A percentile compares a stretch with the other conserved stretches of the same genome.
Evolutionary conservation across 2,329 filamentous ascomycete genomes (phyloP).

Genomic region (Biscogniauxia sp.): DNA sequence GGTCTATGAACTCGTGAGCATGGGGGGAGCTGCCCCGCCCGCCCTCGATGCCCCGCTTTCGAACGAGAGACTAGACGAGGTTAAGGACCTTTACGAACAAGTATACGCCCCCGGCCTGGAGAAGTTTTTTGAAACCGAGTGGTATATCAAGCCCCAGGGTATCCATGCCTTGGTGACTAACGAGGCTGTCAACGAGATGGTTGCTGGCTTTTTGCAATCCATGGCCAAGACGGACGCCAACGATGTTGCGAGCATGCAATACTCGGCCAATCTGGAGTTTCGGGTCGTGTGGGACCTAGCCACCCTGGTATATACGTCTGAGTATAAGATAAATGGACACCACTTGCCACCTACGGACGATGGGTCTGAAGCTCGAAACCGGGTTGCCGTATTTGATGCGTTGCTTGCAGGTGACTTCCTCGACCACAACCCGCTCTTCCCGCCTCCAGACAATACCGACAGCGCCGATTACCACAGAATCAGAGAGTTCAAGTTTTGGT

Average conservation of each 20-base stretch:
- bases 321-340: constrained; percentile 35
- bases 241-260: constrained; percentile 51
- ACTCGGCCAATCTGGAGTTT: constrained; percentile 55
- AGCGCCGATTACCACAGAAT: constrained; percentile 52
- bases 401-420: constrained; percentile 72
- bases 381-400: constrained; percentile 73
- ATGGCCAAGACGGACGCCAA: constrained; percentile 48
- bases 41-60: constrained; percentile 51
- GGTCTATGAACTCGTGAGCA: constrained; percentile 69
- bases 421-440: constrained; percentile 52
- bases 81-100: constrained; percentile 69
- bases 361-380: constrained; percentile 61
- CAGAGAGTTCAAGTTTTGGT: constrained; percentile 79
- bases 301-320: constrained; percentile 43
- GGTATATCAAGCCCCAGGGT: constrained; percentile 62
- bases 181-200: constrained; percentile 60
- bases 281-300: constrained; percentile 61
- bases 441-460: constrained; percentile 49
- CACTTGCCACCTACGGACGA: constrained; percentile 55
- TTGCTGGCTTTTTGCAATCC: constrained; percentile 62
- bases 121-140: constrained; percentile 76
- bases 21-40: constrained; percentile 59
- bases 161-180: constrained; percentile 49
- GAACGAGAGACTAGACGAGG: constrained; percentile 59
- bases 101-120: constrained; percentile 75